Evolutionary conservation across 2,329 filamentous ascomycete genomes (phyloP), one percentile per base, ranked within the genome.

Genomic region (Chrysoporthe deuterocubensis): DNA sequence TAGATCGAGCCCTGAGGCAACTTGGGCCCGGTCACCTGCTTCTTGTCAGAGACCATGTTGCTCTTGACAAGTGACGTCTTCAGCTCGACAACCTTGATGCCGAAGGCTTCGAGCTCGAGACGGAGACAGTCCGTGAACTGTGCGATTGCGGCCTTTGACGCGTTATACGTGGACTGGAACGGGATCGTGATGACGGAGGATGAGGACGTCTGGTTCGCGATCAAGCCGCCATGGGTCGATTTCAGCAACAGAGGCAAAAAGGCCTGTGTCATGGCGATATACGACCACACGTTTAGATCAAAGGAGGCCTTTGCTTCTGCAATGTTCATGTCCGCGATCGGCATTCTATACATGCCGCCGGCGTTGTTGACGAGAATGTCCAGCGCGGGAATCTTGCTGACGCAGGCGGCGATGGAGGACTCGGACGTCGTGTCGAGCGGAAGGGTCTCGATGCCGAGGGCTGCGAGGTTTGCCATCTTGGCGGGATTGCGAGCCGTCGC

Each of bases 361-460:
- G 60, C 65, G 37, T 67, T 67, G 60, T 64, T 63, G 60, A 67
- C 34, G 21, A 67, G 65, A 6, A 67, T 63, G 37, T 67, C 65
- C 16, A 67, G 50, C 16, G 21, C n/a, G 32, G 59, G 42, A 1
- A 67, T n/a, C 34, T 67, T 48, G 32, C 48, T 26, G 26, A 78
- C 77, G 46, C 78, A 71, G 2, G 69, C 57, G 0, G 69, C 67
- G 62, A 84, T 79, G 3, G 77, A 80, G 1, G 74, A 67, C 1
- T 72, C 43, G 13, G 75, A 76, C 1, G 75, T 78, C 1, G 84
- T 80, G 66, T 84, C 82, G 1, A 84, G 74, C 4, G 71, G 60
- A 9, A 84, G 69, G 3, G 78, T 78, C 44, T 78, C 75, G 58
- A 84, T 74, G 54, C 74, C 79, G 52, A 75, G 66, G 3, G 73